Base-by-base conservation (phyloP, 352 stramenopile genomes). In the Phytophthora podocarpi region DNA sequence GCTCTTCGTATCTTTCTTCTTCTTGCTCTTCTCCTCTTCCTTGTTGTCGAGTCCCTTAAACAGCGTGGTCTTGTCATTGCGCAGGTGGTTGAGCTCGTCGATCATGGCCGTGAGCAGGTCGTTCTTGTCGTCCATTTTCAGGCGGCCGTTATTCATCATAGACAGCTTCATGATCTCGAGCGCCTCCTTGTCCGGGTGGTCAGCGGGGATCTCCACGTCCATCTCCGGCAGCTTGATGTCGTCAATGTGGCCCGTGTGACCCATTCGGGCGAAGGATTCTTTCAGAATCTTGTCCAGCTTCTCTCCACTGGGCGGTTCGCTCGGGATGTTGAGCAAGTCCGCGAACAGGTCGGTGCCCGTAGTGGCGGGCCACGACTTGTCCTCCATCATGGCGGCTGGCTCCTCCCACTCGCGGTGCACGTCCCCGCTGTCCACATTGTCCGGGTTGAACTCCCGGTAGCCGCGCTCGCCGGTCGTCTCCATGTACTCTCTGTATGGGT, bases 151-250 rank as follows among this genome's bases (percentile, higher is more conserved):
- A 76, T 96, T 96, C 56, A 93, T 73, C 61, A 96, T 77, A 51
- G 87, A 91, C 32, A 93, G 74, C 79, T 94, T 93, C 87, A 96
- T 96, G 70, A 94, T 89, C 72, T 91, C 83, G 7, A 96, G 74
- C 20, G 85, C 85, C 20, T 93, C 81, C 67, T 78, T 80, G 69
- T 96, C 86, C 28, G 82, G 79, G 67, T 96, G 65, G 31, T 88
- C 75, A 12, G 68, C 65, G 5, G 82, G 70, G 46, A 96, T 80
- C 30, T 76, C 23, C 20, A 96, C 83, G 48, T 71, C 77, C 42
- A 96, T 90, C 59, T 87, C 63, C 7, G 87, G 87, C 59, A 96
- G 66, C 52, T 90, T 63, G 18, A 94, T 72, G 32, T 89, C 72
- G 41, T 87, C 58, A 15, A 96, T 78, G 50, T 82, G 66, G 36